Conservation (phyloP, 2,329 filamentous ascomycete species). For the Thermomyces lanuginosus region DNA sequence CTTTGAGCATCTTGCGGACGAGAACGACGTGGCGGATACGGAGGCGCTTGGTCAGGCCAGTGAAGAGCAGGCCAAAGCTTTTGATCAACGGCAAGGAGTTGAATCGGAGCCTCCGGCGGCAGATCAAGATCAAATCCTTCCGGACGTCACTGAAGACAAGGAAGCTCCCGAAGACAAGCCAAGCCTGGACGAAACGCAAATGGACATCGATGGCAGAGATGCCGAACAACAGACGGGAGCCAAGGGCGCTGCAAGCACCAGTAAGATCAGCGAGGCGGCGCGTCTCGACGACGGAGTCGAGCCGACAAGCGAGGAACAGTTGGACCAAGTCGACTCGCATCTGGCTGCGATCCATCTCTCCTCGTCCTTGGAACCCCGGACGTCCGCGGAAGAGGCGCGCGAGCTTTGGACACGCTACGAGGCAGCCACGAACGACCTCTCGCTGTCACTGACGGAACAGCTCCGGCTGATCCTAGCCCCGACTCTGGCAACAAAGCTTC, state of each 20-base stretch:
- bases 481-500: conserved; percentile 87
- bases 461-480: conserved; percentile 89
- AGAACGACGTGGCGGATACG: conserved; percentile 64
- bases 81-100: conserved; percentile 80
- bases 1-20: conserved; percentile 82
- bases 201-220: conserved; percentile 18
- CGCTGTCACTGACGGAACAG: conserved; percentile 79
- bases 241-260: conserved; percentile 39
- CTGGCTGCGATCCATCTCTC: conserved; percentile 59
- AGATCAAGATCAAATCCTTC: conserved; percentile 41
- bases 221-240: conserved; percentile 26
- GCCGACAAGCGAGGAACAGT: conserved; percentile 29
- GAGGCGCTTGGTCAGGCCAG: conserved; percentile 81
- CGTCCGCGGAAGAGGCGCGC: conserved; percentile 43
- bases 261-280: conserved; percentile 16
- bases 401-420: conserved; percentile 77
- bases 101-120: conserved; percentile 46
- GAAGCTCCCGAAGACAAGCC: conserved; percentile 27
- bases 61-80: conserved; percentile 68
- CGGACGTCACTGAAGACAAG: conserved; percentile 31
- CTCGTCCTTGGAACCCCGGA: conserved; percentile 29
- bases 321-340: conserved; percentile 35
- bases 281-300: conserved; percentile 17
- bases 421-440: conserved; percentile 65
- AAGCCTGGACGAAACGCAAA: conserved; percentile 32